Evolutionary conservation across 2,329 filamentous ascomycete genomes (phyloP), one percentile per base, ranked within the genome.

Genomic region (Aspergillus clavatus): DNA sequence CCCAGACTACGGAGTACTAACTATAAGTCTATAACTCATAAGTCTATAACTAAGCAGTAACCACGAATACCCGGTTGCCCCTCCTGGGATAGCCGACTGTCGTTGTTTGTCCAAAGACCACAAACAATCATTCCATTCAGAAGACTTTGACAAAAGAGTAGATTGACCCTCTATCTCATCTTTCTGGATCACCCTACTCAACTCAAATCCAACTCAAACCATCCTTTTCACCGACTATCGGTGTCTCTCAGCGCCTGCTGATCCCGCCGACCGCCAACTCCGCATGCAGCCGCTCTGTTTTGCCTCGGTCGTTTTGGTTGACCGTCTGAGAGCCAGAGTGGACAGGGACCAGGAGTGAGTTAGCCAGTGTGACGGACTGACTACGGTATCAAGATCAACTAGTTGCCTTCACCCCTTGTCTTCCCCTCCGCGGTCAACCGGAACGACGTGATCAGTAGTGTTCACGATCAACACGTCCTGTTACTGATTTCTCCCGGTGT

Each of bases 221-320:
- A 33, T 27, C 16, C 14, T 10, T 4, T 22, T 10, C 14, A 27
- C 36, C 36, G 36, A 44, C 19, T 23, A 39, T 27, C 36, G 8
- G 29, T n/a, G n/a, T n/a, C n/a, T n/a, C n/a, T n/a, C n/a, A n/a
- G n/a, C n/a, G n/a, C n/a, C n/a, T n/a, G 12, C 35, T 18, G 19
- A 18, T 28, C 28, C 21, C 23, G 8, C 29, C 8, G 31, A 35
- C 31, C 31, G 31, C 14, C n/a, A 29, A 33, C 28, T 43, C 53
- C 51, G 58, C 58, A 57, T 60, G 56, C 57, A 59, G 52, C 57
- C 56, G 57, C 47, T 19, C 7, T 23, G 26, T 50, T n/a, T n/a
- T 48, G 46, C 46, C 48, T 51, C 48, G 48, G 48, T n/a, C n/a
- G n/a, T 24, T 33, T 27, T 18, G 14, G 14, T n/a, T 16, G 43